Evolutionary conservation across 2,329 filamentous ascomycete species (phyloP).

Genomic region (Aureobasidium sp.): DNA sequence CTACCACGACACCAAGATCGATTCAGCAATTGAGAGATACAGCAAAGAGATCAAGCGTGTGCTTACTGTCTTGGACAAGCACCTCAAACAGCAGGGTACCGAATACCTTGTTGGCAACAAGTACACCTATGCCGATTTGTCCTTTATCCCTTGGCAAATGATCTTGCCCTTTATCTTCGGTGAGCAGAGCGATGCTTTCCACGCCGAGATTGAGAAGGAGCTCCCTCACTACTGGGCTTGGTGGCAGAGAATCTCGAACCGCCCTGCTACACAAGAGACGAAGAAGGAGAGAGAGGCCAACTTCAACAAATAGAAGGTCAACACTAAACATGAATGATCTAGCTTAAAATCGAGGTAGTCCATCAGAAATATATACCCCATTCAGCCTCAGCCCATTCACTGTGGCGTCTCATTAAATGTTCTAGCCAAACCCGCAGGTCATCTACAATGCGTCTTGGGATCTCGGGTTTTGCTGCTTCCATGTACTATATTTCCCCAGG

Average conservation of each 20-base stretch:
- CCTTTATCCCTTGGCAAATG: conserved; percentile 31
- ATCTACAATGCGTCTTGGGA: too few relatives aligned
- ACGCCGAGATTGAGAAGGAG: conserved; percentile 18
- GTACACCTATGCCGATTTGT: conserved; percentile 35
- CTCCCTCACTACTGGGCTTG: conserved; percentile 18
- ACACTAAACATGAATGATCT: background rate
- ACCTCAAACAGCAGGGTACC: conserved; percentile 27
- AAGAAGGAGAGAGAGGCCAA: conserved; percentile 21
- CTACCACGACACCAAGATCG: conserved; percentile 37
- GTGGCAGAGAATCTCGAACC: conserved; percentile 15
- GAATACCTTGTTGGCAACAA: conserved; percentile 40
- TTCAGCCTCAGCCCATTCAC: background rate
- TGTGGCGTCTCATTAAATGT: background rate
- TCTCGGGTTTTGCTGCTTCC: background rate
- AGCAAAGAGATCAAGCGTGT: conserved; percentile 41
- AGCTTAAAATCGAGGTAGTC: background rate
- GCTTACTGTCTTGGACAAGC: conserved; percentile 38
- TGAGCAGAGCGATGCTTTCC: conserved; percentile 8
- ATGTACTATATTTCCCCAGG: background rate
- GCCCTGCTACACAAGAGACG: conserved; percentile 18
- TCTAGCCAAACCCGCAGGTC: background rate
- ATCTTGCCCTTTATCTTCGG: conserved; percentile 17
- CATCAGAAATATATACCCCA: background rate
- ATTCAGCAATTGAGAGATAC: conserved; percentile 42
- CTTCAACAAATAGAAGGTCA: background rate